Percentiles rank a stretch among this genome's conserved stretches.
Evolutionary conservation across 805 yeast genomes (phyloP).

Genomic region (Starmera quercuum): DNA sequence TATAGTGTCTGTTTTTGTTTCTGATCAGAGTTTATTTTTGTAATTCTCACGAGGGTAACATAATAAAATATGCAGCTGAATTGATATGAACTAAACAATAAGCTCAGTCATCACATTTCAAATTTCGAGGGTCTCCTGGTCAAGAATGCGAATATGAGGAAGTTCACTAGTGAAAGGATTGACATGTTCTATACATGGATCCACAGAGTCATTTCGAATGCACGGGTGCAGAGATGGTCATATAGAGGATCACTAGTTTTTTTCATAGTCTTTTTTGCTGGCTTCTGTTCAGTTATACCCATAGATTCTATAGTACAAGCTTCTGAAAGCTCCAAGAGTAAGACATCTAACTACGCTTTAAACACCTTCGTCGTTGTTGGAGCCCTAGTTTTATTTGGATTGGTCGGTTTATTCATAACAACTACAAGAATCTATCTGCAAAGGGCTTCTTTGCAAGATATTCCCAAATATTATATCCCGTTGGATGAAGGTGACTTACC

Average conservation of each 20-base stretch:
- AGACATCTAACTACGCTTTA: conserved; percentile 47
- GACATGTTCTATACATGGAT: conserved; percentile 7
- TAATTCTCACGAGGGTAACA: no score
- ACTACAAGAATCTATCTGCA: conserved; percentile 52
- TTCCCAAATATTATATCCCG: conserved; percentile 75
- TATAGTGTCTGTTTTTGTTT: no score
- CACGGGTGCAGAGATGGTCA: conserved; percentile 27
- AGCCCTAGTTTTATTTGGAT: conserved; percentile 54
- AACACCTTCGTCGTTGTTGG: conserved; percentile 76
- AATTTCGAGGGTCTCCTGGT: no score
- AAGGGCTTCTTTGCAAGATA: conserved; percentile 56
- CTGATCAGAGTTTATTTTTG: no score
- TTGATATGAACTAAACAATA: no score
- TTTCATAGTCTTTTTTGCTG: conserved; percentile 36
- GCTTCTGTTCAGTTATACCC: conserved; percentile 65
- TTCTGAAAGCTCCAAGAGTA: conserved; percentile 40
- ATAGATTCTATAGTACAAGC: conserved; percentile 69
- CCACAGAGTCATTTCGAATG: background rate
- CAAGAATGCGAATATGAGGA: no score
- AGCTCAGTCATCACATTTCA: no score
- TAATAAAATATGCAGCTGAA: no score
- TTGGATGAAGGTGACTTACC: conserved; percentile 54
- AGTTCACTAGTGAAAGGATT: no score
- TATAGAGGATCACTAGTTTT: conserved; percentile 37
- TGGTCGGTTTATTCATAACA: conserved; percentile 42